phyloP scores from a whole-genome alignment of 2,329 filamentous ascomycete genomes.

The Arthrocladium fulminans region DNA sequence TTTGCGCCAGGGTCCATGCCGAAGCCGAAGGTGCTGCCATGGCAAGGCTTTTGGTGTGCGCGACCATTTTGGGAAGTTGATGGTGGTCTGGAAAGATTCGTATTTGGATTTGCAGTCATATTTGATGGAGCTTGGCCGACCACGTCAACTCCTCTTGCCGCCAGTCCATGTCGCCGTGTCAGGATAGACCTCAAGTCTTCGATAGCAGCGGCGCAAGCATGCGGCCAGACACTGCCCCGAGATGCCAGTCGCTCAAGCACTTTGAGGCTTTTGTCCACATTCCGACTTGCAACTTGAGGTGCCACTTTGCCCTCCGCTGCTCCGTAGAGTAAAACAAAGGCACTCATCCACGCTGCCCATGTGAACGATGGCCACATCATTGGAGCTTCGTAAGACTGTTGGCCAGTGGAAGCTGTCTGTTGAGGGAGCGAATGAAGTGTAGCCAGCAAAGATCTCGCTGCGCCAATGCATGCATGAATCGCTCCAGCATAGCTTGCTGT shows the following conservation, averaged over 20 bases:
- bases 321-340: slow-evolving; percentile 44
- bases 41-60: too few species aligned
- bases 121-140: not conserved
- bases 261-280: slow-evolving; percentile 25
- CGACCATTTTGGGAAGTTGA: slow-evolving; percentile 2
- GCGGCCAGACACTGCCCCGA: slow-evolving; percentile 31
- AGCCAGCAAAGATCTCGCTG: slow-evolving; percentile 41
- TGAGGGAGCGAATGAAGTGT: slow-evolving; percentile 29
- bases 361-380: slow-evolving; percentile 46
- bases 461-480: slow-evolving; percentile 44
- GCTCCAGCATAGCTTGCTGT: slow-evolving; percentile 41
- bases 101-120: not conserved
- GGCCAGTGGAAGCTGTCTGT: not conserved
- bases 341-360: slow-evolving; percentile 47
- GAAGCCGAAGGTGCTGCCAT: too few species aligned
- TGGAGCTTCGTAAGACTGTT: slow-evolving; percentile 18
- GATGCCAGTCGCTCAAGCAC: slow-evolving; percentile 29
- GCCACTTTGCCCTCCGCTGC: slow-evolving; percentile 40
- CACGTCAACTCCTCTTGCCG: not conserved
- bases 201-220: slow-evolving; percentile 33
- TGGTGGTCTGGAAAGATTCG: not conserved
- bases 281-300: slow-evolving; percentile 33
- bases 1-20: too few species aligned
- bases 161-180: not conserved
- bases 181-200: slow-evolving; percentile 28